Evolutionary conservation across 2,329 filamentous ascomycete species (phyloP).

Genomic region (Albifimbria verrucaria): DNA sequence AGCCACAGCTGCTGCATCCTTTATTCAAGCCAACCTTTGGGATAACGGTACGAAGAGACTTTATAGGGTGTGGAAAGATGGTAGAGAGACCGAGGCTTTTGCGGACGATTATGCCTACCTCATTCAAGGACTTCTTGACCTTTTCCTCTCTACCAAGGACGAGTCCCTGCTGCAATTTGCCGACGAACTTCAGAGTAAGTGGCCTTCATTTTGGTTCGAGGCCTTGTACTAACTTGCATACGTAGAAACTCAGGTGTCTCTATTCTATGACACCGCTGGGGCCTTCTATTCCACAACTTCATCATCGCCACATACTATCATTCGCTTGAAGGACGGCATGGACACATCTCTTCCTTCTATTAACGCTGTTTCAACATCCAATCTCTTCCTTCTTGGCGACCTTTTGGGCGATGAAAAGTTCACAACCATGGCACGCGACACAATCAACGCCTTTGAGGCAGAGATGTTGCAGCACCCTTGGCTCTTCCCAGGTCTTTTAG

Average conservation of each 20-base stretch:
- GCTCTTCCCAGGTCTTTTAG: slow-evolving; percentile 79
- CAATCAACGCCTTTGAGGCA: slow-evolving; percentile 80
- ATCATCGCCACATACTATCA: slow-evolving; percentile 65
- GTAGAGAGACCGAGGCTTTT: slow-evolving; percentile 67
- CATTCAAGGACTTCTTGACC: slow-evolving; percentile 74
- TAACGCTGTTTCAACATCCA: slow-evolving; percentile 82
- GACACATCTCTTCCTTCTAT: slow-evolving; percentile 87
- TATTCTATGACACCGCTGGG: slow-evolving; percentile 71
- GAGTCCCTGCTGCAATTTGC: slow-evolving; percentile 76
- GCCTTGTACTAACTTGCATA: slow-evolving; percentile 6
- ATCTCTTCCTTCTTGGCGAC: slow-evolving; percentile 76
- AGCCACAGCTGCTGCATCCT: slow-evolving; percentile 66
- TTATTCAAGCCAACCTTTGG: slow-evolving; percentile 73
- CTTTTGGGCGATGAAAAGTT: slow-evolving; percentile 66
- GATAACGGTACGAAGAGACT: slow-evolving; percentile 59
- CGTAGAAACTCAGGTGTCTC: slow-evolving; percentile 66
- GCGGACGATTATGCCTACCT: slow-evolving; percentile 95
- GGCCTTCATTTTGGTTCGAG: not conserved
- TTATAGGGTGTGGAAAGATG: slow-evolving; percentile 70
- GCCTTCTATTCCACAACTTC: slow-evolving; percentile 72
- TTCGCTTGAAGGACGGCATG: slow-evolving; percentile 93
- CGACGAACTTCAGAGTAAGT: slow-evolving; percentile 69
- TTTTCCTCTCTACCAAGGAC: slow-evolving; percentile 81
- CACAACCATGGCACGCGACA: slow-evolving; percentile 63
- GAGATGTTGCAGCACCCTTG: slow-evolving; percentile 93